Base-by-base conservation (phyloP, 345 rosid species). In the Camelina hispida region DNA sequence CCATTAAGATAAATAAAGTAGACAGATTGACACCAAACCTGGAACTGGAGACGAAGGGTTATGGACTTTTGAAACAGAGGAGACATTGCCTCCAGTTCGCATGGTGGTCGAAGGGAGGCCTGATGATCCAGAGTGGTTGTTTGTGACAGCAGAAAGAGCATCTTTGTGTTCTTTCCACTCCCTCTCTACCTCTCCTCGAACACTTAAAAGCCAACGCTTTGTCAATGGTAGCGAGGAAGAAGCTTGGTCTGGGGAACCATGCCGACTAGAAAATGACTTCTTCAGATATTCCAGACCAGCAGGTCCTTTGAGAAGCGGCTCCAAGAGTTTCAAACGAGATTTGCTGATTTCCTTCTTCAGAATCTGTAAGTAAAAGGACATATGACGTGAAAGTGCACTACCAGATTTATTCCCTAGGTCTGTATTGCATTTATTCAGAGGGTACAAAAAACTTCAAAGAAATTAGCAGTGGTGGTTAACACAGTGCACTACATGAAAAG, bases 241-340 rank as follows among this genome's bases (percentile, higher is more conserved):
- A 10, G 95, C 89, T 66, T 83, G 81, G n/a, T 84, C 73, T 5
- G 86, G 77, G 60, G 86, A 74, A 55, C 95, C 92, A 83, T 83
- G 70, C 53, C 80, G 82, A 46, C 69, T 84, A 20, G 86, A 51
- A 77, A 94, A 94, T 71, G 92, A 90, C 75, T 84, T 85, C 71
- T 75, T 84, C 51, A 91, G 84, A 70, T 88, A 94, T 64, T 91
- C 98, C 40, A 87, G 72, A 71, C 92, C 96, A 72, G 93, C 88
- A 61, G 95, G 91, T 28, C 98, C 98, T 81, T 85, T 94, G 64
- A 94, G 68, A 74, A 90, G 75, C 38, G 97, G 92, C 82, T 88
- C 91, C 91, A 91, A 83, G 46, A 90, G 78, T 71, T 80, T 86
- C 76, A 91, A 76, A 42, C 90, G 98, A 44, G 97, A 87, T 80